Evolutionary conservation across 352 stramenopile species (phyloP).

Genomic region (Albugo laibachii): DNA sequence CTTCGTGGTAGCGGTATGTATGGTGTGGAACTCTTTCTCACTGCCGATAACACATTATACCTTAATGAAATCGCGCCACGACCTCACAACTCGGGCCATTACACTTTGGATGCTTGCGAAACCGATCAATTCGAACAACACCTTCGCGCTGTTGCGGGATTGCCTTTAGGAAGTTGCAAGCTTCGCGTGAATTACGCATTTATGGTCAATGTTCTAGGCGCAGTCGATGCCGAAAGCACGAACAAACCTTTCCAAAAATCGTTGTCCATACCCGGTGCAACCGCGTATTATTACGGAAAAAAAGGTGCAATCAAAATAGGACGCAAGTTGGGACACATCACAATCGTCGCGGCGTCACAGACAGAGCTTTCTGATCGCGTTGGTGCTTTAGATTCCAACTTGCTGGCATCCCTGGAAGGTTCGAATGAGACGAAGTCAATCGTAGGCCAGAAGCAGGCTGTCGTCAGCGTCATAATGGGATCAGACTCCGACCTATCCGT

Average conservation of each 20-base stretch:
- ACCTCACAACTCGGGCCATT: conserved; percentile 99
- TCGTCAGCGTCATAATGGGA: conserved; percentile 83
- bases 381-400: conserved; percentile 16
- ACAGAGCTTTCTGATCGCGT: conserved; percentile 59
- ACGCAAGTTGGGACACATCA: conserved; percentile 96
- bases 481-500: conserved; percentile 93
- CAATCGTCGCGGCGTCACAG: conserved; percentile 79
- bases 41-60: conserved; percentile 67
- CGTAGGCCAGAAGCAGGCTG: conserved; percentile 5
- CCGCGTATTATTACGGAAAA: conserved; percentile 96
- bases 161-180: conserved; percentile 87
- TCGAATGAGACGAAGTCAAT: not conserved
- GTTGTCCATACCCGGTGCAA: conserved; percentile 58
- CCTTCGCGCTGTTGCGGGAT: conserved; percentile 82
- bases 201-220: conserved; percentile 86
- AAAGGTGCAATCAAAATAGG: conserved; percentile 54
- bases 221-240: conserved; percentile 36
- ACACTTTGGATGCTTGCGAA: conserved; percentile 96
- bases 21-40: conserved; percentile 95
- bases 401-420: not conserved
- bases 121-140: conserved; percentile 98
- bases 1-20: conserved; percentile 84
- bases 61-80: conserved; percentile 95
- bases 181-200: conserved; percentile 78
- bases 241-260: conserved; percentile 39